phyloP scores from a whole-genome alignment of 2,329 filamentous ascomycete genomes.

The Microcera coccophila region DNA sequence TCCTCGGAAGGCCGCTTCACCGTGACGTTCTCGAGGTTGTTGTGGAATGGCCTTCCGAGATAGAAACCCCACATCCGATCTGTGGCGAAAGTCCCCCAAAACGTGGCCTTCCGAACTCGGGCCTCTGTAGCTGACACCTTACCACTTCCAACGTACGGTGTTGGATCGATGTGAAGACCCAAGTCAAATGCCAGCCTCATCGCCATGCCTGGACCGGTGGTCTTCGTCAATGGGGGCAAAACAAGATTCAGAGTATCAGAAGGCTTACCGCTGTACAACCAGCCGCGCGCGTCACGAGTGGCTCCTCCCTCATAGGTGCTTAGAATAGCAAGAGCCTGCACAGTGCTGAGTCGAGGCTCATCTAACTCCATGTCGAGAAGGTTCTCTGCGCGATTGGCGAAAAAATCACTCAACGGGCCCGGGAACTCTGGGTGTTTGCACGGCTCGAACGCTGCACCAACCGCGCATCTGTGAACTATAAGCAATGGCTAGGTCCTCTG shows the following conservation, averaged over 20 bases:
- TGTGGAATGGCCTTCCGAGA: conserved; percentile 24
- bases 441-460: conserved; percentile 10
- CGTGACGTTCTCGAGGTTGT: conserved; percentile 25
- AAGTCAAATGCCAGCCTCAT: conserved; percentile 26
- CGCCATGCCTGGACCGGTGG: conserved; percentile 26
- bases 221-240: background rate
- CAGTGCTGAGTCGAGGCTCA: conserved; percentile 17
- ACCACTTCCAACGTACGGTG: conserved; percentile 20
- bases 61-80: conserved; percentile 30
- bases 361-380: conserved; percentile 23
- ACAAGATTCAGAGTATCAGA: no score
- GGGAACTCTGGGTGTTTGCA: conserved; percentile 1
- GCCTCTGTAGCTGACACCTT: conserved; percentile 24
- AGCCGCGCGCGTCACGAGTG: conserved; percentile 20
- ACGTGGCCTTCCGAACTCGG: conserved; percentile 24
- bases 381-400: conserved; percentile 17
- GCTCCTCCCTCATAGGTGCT: conserved; percentile 19
- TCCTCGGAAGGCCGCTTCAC: conserved; percentile 19
- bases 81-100: conserved; percentile 30
- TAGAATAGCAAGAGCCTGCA: conserved; percentile 20
- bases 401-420: conserved; percentile 14
- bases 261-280: conserved; percentile 23
- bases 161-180: conserved; percentile 25
- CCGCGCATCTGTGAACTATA: conserved; percentile 5
- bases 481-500: background rate